phyloP scores from a whole-genome alignment of 2,329 filamentous ascomycete species.

The Pseudogymnoascus sp. region DNA sequence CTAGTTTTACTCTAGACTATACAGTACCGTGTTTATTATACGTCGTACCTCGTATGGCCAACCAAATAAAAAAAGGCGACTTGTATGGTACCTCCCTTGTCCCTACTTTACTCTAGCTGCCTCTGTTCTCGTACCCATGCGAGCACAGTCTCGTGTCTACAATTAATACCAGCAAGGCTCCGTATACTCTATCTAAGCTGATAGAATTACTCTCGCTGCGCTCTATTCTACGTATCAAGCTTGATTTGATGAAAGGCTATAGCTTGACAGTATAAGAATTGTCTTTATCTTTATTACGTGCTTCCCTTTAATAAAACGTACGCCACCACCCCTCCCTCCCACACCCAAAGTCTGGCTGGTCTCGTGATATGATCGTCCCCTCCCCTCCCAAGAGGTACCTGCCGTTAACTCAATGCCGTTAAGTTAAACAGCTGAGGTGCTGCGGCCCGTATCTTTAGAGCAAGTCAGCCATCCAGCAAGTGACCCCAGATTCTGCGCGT shows the following conservation, averaged over 20 bases:
- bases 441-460: conserved; percentile 6
- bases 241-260: background rate
- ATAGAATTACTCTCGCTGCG: background rate
- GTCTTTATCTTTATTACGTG: background rate
- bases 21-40: background rate
- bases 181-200: background rate
- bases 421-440: background rate
- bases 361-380: conserved; percentile 4
- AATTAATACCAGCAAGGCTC: background rate
- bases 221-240: background rate
- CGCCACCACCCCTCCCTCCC: background rate
- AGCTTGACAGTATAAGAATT: background rate
- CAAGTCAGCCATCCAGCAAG: background rate
- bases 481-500: background rate
- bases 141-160: background rate
- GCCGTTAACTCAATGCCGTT: conserved; percentile 4
- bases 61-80: background rate
- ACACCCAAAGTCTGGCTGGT: background rate
- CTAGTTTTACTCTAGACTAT: background rate
- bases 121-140: background rate
- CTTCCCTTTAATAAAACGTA: background rate
- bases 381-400: background rate
- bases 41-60: background rate
- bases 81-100: background rate
- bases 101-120: background rate